phyloP scores from a whole-genome alignment of 306 rosid species.

The Oemleria cerasiformis region DNA sequence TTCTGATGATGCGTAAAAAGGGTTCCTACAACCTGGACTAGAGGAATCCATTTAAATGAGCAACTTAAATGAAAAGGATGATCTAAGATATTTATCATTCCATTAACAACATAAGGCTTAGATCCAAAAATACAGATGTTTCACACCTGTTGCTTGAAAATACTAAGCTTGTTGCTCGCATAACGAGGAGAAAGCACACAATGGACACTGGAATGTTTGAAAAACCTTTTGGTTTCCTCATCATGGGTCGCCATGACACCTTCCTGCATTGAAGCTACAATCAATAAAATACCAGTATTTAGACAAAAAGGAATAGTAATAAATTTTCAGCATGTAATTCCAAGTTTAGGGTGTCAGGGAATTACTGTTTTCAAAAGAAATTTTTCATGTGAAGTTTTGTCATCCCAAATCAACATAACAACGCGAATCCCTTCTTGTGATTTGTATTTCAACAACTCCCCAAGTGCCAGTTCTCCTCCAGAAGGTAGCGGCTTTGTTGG shows the following conservation, averaged over 20 bases:
- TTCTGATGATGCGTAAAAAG: constrained; percentile 81
- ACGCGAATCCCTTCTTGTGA: constrained; percentile 73
- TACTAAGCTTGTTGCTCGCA: constrained; percentile 79
- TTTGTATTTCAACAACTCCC: constrained; percentile 64
- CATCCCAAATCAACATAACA: constrained; percentile 68
- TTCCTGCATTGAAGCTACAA: constrained; percentile 46
- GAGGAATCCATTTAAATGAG: constrained; percentile 26
- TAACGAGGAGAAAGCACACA: constrained; percentile 77
- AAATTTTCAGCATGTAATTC: neutral
- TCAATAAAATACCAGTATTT: neutral
- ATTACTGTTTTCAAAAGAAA: constrained; percentile 63
- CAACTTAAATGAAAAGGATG: neutral
- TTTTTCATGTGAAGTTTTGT: constrained; percentile 71
- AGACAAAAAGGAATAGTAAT: neutral
- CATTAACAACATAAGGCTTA: constrained; percentile 1
- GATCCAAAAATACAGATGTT: neutral
- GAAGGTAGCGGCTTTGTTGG: constrained; percentile 56
- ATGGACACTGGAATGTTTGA: constrained; percentile 67
- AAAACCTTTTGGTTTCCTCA: constrained; percentile 65
- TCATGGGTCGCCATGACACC: constrained; percentile 85
- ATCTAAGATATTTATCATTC: neutral
- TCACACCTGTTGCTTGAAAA: constrained; percentile 76
- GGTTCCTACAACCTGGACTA: constrained; percentile 71
- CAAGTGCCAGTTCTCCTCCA: constrained; percentile 69
- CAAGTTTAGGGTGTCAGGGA: neutral